These are phyloP conservation scores for Dipteronia sinensis DNA, from an alignment of 345 rosid genomes.

Conservation along the genomic window DNA sequence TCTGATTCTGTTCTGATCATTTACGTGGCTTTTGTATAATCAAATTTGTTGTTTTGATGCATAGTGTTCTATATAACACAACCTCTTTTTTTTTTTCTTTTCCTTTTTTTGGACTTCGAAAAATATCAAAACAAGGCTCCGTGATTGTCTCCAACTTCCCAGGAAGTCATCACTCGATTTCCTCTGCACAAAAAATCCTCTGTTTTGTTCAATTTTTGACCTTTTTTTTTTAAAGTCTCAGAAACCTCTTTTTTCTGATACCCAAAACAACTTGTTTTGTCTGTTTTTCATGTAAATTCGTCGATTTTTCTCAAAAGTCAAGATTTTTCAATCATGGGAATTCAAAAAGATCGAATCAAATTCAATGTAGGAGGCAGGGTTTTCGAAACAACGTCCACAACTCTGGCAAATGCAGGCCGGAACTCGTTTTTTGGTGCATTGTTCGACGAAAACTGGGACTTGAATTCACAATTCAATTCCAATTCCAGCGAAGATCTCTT, in stretches of 20 bases:
- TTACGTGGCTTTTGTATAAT: neutral
- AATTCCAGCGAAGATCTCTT: constrained; percentile 43
- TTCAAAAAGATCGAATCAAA: constrained; percentile 66
- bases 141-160: constrained; percentile 25
- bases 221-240: neutral
- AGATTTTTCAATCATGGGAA: constrained; percentile 50
- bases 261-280: neutral
- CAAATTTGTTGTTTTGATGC: neutral
- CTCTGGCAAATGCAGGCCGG: constrained; percentile 90
- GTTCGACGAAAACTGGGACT: constrained; percentile 79
- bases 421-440: constrained; percentile 84
- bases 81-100: neutral
- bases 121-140: neutral
- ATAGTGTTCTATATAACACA: neutral
- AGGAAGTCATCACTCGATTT: constrained; percentile 12
- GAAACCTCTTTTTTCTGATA: neutral
- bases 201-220: neutral
- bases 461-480: constrained; percentile 29
- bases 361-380: constrained; percentile 90
- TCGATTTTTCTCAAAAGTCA: neutral
- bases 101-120: neutral
- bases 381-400: constrained; percentile 93
- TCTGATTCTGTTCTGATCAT: constrained; percentile 7
- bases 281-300: neutral
- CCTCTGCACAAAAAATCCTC: constrained; percentile 16